Conservation (phyloP, 768 basidiomycete genomes). For the Stropharia rugosoannulata region DNA sequence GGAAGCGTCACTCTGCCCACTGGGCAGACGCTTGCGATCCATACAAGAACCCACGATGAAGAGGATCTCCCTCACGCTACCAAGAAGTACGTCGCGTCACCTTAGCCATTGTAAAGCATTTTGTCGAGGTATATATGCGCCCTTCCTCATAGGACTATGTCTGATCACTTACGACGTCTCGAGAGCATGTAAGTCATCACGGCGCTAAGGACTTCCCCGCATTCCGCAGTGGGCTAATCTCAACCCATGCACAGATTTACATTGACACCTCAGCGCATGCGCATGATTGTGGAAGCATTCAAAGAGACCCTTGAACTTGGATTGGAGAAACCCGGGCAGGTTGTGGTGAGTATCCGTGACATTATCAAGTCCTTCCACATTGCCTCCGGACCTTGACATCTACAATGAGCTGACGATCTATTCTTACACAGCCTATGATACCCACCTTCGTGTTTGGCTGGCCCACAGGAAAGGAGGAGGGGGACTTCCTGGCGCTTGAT, state of each 20-base stretch:
- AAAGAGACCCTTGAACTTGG: slow-evolving; percentile 89
- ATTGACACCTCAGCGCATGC: slow-evolving; percentile 87
- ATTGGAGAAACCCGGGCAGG: slow-evolving; percentile 75
- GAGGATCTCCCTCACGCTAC: slow-evolving; percentile 91
- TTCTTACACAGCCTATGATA: slow-evolving; percentile 75
- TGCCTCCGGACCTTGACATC: slow-evolving; percentile 1
- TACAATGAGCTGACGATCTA: neutral
- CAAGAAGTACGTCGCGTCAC: slow-evolving; percentile 63
- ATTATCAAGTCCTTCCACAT: neutral
- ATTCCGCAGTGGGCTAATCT: slow-evolving; percentile 10
- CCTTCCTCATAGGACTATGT: slow-evolving; percentile 68
- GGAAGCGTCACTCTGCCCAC: slow-evolving; percentile 69
- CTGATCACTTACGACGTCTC: slow-evolving; percentile 89
- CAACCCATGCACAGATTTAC: slow-evolving; percentile 57
- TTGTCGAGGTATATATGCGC: slow-evolving; percentile 12
- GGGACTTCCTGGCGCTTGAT: slow-evolving; percentile 89
- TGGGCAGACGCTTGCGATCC: slow-evolving; percentile 81
- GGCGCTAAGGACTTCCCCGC: slow-evolving; percentile 17
- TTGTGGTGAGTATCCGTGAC: slow-evolving; percentile 69
- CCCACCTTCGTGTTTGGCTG: slow-evolving; percentile 97
- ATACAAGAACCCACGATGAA: slow-evolving; percentile 86
- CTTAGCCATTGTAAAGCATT: neutral
- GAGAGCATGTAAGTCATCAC: slow-evolving; percentile 66
- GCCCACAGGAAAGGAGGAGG: slow-evolving; percentile 87
- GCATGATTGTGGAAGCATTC: slow-evolving; percentile 97